These are phyloP conservation scores for Musa schizocarpa DNA, from an alignment of 176 grass and related monocot species.

Conservation along the genomic window DNA sequence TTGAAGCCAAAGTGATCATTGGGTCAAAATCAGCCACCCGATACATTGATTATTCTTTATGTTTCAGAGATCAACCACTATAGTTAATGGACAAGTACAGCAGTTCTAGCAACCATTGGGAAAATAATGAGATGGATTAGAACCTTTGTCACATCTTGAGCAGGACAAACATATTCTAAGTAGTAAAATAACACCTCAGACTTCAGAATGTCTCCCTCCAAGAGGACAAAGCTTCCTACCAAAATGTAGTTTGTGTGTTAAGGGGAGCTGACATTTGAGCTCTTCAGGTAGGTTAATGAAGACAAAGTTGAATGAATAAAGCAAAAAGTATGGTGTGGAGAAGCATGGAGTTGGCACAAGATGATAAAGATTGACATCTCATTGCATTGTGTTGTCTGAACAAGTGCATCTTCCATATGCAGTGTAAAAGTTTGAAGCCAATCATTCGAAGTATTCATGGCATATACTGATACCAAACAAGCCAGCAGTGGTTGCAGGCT, in stretches of 20 bases:
- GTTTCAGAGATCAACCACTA: too few relatives aligned
- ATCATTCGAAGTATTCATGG: neutral
- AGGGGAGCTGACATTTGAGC: neutral
- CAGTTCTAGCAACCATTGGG: neutral
- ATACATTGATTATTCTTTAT: too few relatives aligned
- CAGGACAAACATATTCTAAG: neutral
- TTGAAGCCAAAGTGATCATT: too few relatives aligned
- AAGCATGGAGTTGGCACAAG: neutral
- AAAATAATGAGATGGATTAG: neutral
- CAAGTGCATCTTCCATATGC: neutral
- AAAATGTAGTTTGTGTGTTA: neutral
- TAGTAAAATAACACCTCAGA: neutral
- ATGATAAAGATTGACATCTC: neutral
- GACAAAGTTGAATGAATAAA: neutral
- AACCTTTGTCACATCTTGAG: neutral
- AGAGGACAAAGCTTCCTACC: neutral
- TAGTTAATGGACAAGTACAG: neutral
- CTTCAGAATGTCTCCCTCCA: neutral
- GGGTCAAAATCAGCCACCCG: too few relatives aligned
- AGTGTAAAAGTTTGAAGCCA: neutral
- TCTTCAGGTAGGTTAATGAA: neutral
- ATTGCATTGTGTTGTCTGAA: neutral
- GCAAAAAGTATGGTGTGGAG: too few relatives aligned
- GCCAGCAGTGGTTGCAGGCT: too few relatives aligned
- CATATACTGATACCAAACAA: too few relatives aligned